A percentile compares a stretch with the other conserved stretches of the same genome.
Evolutionary conservation across 2,329 filamentous ascomycete genomes (phyloP).

Genomic region (Colletotrichum eremochloae): DNA sequence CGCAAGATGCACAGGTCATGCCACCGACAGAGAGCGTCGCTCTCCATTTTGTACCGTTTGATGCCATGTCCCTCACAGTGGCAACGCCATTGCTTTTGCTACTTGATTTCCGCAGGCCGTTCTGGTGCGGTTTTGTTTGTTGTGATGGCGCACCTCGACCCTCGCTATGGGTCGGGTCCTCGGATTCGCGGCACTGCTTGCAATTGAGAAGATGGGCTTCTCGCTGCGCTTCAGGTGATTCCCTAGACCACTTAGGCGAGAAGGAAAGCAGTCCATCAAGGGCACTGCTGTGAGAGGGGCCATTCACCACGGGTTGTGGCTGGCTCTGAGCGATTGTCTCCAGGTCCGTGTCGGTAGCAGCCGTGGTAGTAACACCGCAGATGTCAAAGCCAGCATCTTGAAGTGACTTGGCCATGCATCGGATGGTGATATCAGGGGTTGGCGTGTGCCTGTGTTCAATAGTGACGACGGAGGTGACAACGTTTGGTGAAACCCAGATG

Average conservation of each 20-base stretch:
- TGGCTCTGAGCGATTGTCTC: constrained; percentile 45
- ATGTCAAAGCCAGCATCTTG: constrained; percentile 72
- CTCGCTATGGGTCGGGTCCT: constrained; percentile 27
- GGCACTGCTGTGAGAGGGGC: constrained; percentile 41
- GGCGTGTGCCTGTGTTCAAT: constrained; percentile 64
- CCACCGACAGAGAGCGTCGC: constrained; percentile 73
- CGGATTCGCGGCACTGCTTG: constrained; percentile 54
- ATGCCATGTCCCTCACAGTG: constrained; percentile 22
- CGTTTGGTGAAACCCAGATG: constrained; percentile 75
- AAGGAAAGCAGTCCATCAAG: constrained; percentile 44
- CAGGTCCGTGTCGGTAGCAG: constrained; percentile 46
- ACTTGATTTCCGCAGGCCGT: constrained; percentile 13
- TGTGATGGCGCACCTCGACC: not conserved
- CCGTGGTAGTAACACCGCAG: constrained; percentile 60
- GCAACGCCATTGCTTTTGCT: constrained; percentile 21
- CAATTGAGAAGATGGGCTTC: constrained; percentile 59
- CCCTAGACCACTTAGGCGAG: constrained; percentile 26
- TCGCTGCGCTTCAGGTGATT: constrained; percentile 39
- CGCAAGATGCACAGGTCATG: constrained; percentile 81
- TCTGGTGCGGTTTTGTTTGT: constrained; percentile 4
- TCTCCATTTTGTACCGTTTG: constrained; percentile 53
- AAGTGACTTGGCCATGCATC: constrained; percentile 61
- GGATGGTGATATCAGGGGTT: constrained; percentile 56
- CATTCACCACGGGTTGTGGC: constrained; percentile 43
- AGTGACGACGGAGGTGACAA: constrained; percentile 78